Conservation (phyloP, 2,329 filamentous ascomycete species). For the Talaromyces sp. region DNA sequence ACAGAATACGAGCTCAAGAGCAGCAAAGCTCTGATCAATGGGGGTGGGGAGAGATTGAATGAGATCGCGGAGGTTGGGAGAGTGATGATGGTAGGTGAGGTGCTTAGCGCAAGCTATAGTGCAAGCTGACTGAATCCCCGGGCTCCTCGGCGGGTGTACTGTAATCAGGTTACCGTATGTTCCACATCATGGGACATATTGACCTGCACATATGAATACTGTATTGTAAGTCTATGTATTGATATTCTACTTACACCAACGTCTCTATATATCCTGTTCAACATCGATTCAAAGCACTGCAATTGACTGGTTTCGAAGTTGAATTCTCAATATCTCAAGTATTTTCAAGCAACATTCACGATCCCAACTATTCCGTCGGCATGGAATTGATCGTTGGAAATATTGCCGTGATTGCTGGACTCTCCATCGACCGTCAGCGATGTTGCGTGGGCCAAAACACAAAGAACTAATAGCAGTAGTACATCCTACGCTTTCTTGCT, state of each 20-base stretch:
- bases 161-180: not conserved
- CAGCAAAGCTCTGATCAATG: conserved; percentile 18
- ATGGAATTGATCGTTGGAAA: too few species aligned
- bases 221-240: not conserved
- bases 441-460: too few species aligned
- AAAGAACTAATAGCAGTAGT: too few species aligned
- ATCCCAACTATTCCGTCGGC: too few species aligned
- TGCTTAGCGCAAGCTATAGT: conserved; percentile 2
- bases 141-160: conserved; percentile 4
- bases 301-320: not conserved
- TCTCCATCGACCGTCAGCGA: too few species aligned
- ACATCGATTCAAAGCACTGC: not conserved
- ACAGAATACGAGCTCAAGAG: conserved; percentile 3
- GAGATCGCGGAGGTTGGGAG: conserved; percentile 7
- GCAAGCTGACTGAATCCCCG: conserved; percentile 1
- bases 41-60: conserved; percentile 1
- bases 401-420: too few species aligned
- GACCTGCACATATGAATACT: too few species aligned
- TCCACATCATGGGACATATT: not conserved
- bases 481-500: too few species aligned
- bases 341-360: not conserved
- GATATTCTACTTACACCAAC: not conserved
- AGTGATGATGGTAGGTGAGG: conserved; percentile 11
- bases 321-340: not conserved
- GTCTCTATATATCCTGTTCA: not conserved